Conservation (phyloP, 2,329 filamentous ascomycete genomes). For the Arthrobotrys pseudoclavata region DNA sequence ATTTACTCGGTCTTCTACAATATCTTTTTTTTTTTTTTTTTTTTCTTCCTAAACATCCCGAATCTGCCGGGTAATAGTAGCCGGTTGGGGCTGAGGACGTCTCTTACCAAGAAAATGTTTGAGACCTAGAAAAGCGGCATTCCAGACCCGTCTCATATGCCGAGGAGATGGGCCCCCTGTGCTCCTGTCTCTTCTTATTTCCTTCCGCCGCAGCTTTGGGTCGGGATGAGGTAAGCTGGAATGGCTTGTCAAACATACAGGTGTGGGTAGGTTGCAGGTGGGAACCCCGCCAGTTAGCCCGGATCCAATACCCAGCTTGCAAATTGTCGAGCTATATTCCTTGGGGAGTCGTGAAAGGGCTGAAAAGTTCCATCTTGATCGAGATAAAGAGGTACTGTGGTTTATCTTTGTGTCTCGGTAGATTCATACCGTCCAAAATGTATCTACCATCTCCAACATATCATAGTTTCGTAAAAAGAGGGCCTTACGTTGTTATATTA, state of each 20-base stretch:
- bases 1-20: not conserved
- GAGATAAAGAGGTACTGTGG: not conserved
- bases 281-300: not conserved
- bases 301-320: constrained; percentile 1
- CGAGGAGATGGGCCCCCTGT: constrained; percentile 37
- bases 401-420: not conserved
- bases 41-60: constrained; percentile 44
- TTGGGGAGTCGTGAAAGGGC: constrained; percentile 4
- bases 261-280: constrained; percentile 15
- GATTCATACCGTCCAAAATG: not conserved
- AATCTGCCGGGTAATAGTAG: constrained; percentile 22
- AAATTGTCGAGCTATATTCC: not conserved
- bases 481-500: not conserved
- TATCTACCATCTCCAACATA: not conserved
- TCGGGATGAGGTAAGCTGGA: constrained; percentile 54
- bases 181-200: constrained; percentile 22
- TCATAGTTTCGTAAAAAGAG: not conserved
- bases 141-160: constrained; percentile 28
- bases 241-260: constrained; percentile 24
- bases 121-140: too few species aligned
- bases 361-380: constrained; percentile 3
- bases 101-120: not conserved
- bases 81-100: constrained; percentile 7
- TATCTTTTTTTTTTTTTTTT: constrained; percentile 5
- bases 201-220: constrained; percentile 21